A percentile compares a stretch with the other conserved stretches of the same genome.
Evolutionary conservation across 1,284 basidiomycete species (phyloP).

Genomic region (Amylostereum areolatum): DNA sequence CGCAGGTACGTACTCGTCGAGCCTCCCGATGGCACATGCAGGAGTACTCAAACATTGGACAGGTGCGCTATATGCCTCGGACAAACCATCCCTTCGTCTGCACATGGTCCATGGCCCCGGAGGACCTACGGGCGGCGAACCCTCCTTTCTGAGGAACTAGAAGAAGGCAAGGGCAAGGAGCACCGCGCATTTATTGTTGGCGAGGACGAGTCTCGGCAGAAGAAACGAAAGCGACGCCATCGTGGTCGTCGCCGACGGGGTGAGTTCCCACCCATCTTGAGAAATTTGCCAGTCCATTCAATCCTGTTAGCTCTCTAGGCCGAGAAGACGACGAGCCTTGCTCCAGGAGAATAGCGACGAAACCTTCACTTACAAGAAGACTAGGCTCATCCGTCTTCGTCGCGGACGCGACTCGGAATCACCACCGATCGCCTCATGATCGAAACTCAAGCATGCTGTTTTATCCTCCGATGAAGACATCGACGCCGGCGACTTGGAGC

Average conservation of each 20-base stretch:
- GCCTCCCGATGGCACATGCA: too few species aligned
- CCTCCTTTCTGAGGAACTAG: slow-evolving; percentile 71
- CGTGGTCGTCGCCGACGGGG: slow-evolving; percentile 55
- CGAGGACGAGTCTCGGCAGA: slow-evolving; percentile 52
- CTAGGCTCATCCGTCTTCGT: slow-evolving; percentile 66
- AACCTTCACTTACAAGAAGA: slow-evolving; percentile 46
- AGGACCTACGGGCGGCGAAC: slow-evolving; percentile 41
- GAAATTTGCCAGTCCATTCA: slow-evolving; percentile 8
- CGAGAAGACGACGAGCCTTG: slow-evolving; percentile 67
- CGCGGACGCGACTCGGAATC: slow-evolving; percentile 66
- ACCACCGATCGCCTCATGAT: slow-evolving; percentile 55
- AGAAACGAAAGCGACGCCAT: slow-evolving; percentile 57
- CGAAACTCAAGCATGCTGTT: slow-evolving; percentile 49
- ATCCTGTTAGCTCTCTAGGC: slow-evolving; percentile 24
- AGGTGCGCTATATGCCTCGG: too few species aligned
- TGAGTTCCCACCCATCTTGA: slow-evolving; percentile 28
- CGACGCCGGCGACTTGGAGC: slow-evolving; percentile 48
- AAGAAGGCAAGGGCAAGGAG: slow-evolving; percentile 80
- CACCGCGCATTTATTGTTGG: slow-evolving; percentile 79
- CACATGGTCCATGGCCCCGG: slow-evolving; percentile 16
- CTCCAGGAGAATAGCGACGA: slow-evolving; percentile 93
- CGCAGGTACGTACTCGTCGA: too few species aligned
- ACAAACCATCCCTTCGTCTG: too few species aligned
- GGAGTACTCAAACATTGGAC: too few species aligned
- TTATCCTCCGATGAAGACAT: slow-evolving; percentile 71